phyloP scores from a whole-genome alignment of 2,329 filamentous ascomycete species.

The Aspergillus sp. region DNA sequence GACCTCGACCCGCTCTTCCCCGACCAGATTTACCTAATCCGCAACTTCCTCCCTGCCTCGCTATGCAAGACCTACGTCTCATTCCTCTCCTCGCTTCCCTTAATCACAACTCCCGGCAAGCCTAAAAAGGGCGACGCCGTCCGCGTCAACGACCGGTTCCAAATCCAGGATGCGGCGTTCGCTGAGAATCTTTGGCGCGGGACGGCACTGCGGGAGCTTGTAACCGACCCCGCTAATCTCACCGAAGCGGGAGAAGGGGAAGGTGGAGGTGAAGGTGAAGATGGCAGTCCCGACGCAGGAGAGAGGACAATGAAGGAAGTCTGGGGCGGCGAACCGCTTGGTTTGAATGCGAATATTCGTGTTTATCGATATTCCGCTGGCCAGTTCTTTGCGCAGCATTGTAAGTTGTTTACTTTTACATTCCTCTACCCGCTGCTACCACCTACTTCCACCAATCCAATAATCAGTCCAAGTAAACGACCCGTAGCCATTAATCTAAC shows the following conservation, averaged over 20 bases:
- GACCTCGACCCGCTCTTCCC: constrained; percentile 56
- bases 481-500: background rate
- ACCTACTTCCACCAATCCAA: background rate
- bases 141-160: constrained; percentile 85
- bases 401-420: constrained; percentile 52
- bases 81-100: constrained; percentile 68
- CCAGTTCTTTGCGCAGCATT: constrained; percentile 92
- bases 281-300: constrained; percentile 11
- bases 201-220: constrained; percentile 69
- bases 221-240: constrained; percentile 29
- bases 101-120: constrained; percentile 74
- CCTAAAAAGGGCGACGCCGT: constrained; percentile 79
- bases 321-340: constrained; percentile 82
- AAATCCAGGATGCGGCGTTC: constrained; percentile 74
- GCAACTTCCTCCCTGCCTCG: constrained; percentile 70
- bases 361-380: constrained; percentile 83
- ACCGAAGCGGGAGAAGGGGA: constrained; percentile 18
- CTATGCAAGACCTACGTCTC: constrained; percentile 75
- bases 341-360: constrained; percentile 83
- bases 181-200: constrained; percentile 73
- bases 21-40: constrained; percentile 70
- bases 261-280: constrained; percentile 13
- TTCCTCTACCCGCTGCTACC: background rate
- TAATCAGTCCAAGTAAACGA: background rate
- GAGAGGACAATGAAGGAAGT: constrained; percentile 33